phyloP scores from a whole-genome alignment of 2,329 filamentous ascomycete genomes.

The Fusarium anguioides region DNA sequence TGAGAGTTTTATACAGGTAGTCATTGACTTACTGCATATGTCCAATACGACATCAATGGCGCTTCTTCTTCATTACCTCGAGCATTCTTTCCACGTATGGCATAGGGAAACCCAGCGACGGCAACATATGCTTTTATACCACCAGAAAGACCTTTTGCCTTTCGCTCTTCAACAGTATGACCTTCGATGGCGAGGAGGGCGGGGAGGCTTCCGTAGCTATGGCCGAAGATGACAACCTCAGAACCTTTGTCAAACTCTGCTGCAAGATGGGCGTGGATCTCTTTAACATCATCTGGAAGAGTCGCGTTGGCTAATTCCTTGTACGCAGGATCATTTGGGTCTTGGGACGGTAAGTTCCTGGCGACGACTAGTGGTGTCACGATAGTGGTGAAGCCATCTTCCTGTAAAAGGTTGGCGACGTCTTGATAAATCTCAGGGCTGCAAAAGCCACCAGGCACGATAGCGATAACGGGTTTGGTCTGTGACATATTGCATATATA shows the following conservation, averaged over 20 bases:
- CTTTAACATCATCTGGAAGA: not conserved
- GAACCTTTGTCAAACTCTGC: not conserved
- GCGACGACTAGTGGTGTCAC: not conserved
- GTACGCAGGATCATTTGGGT: rapidly evolving
- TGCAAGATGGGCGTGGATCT: not conserved
- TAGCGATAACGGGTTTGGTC: not conserved
- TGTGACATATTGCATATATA: not conserved
- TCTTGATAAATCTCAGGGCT: not conserved
- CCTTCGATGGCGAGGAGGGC: not conserved
- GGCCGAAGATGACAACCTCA: not conserved
- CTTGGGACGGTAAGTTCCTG: not conserved
- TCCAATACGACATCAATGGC: not conserved
- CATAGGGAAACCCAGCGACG: not conserved
- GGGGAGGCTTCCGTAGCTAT: slow-evolving; percentile 11
- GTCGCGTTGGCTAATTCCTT: not conserved
- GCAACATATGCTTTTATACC: not conserved
- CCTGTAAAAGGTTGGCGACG: not conserved
- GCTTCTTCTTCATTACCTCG: not conserved
- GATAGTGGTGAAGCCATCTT: not conserved
- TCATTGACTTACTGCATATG: not conserved
- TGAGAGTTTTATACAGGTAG: rapidly evolving
- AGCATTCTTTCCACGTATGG: not conserved
- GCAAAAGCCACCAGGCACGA: slow-evolving; percentile 2
- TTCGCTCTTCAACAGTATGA: rapidly evolving
- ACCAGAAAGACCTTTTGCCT: not conserved